Conservation (phyloP, 345 rosid species). For the Syzygium oleosum region DNA sequence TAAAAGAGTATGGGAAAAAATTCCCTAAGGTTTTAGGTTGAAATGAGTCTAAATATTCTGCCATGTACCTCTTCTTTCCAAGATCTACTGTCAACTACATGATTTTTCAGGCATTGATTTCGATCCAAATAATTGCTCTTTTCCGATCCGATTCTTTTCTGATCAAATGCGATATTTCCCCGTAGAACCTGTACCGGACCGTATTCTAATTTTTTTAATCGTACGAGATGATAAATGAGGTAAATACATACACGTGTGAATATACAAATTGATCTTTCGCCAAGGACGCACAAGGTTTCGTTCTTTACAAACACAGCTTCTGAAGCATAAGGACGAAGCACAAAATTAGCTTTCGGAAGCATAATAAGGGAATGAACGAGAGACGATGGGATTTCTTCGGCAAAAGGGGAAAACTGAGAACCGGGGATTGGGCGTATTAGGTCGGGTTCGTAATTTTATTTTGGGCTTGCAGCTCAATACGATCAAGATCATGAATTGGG, state of each 20-base stretch:
- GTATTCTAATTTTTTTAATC: not conserved
- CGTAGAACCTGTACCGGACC: not conserved
- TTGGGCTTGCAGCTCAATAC: not conserved
- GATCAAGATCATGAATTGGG: not conserved
- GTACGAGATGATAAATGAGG: not conserved
- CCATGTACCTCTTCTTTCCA: not conserved
- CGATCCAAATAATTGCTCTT: not conserved
- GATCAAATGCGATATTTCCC: not conserved
- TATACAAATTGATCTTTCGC: not conserved
- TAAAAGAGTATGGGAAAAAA: not conserved
- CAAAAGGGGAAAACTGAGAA: not conserved
- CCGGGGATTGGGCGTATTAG: not conserved
- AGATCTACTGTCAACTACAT: not conserved
- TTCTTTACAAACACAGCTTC: accelerated
- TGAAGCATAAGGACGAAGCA: not conserved
- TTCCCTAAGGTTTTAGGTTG: not conserved
- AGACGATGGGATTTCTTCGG: not conserved
- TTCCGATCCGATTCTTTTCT: not conserved
- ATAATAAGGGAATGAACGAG: not conserved
- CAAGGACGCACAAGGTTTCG: not conserved
- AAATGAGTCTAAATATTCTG: not conserved
- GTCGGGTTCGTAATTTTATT: not conserved
- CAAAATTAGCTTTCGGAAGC: not conserved
- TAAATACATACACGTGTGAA: not conserved
- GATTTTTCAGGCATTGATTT: not conserved